Evolutionary conservation across 495 filamentous ascomycete species (phyloP).

Genomic region (Penicillium steckii): DNA sequence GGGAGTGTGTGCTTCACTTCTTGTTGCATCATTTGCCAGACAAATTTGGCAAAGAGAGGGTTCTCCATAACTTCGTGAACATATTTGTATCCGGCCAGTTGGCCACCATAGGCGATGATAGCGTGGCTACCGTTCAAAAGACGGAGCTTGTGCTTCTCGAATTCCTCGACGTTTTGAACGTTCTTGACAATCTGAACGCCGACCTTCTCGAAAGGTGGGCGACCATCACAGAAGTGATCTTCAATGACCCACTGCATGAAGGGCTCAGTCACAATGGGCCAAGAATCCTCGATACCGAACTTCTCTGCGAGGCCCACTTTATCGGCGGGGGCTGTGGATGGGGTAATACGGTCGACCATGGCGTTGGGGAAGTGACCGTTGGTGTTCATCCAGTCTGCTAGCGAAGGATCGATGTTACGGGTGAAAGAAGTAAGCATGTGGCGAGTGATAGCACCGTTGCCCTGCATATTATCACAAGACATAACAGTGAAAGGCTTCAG

Average conservation of each 20-base stretch:
- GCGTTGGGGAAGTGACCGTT: slow-evolving; percentile 47
- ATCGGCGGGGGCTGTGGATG: slow-evolving; percentile 40
- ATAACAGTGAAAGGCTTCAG: slow-evolving; percentile 49
- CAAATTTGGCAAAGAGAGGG: slow-evolving; percentile 37
- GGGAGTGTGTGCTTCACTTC: slow-evolving; percentile 48
- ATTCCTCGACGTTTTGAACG: slow-evolving; percentile 44
- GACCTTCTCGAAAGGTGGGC: slow-evolving; percentile 46
- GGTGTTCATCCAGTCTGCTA: slow-evolving; percentile 45
- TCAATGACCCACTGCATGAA: slow-evolving; percentile 53
- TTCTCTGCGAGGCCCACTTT: slow-evolving; percentile 34
- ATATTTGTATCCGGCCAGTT: slow-evolving; percentile 45
- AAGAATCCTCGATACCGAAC: slow-evolving; percentile 44
- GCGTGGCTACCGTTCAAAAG: slow-evolving; percentile 49
- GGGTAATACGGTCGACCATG: slow-evolving; percentile 53
- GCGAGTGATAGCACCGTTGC: slow-evolving; percentile 49
- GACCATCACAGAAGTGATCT: slow-evolving; percentile 47
- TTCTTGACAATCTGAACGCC: slow-evolving; percentile 48
- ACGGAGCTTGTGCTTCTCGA: slow-evolving; percentile 51
- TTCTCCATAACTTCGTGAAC: slow-evolving; percentile 49
- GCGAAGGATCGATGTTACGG: slow-evolving; percentile 35
- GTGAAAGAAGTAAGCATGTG: slow-evolving; percentile 50
- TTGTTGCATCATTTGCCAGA: slow-evolving; percentile 51
- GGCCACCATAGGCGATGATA: slow-evolving; percentile 44
- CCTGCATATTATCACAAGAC: slow-evolving; percentile 54
- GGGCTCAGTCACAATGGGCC: slow-evolving; percentile 50